Evolutionary conservation across 345 rosid species (phyloP).

Genomic region (Clausena lansium): DNA sequence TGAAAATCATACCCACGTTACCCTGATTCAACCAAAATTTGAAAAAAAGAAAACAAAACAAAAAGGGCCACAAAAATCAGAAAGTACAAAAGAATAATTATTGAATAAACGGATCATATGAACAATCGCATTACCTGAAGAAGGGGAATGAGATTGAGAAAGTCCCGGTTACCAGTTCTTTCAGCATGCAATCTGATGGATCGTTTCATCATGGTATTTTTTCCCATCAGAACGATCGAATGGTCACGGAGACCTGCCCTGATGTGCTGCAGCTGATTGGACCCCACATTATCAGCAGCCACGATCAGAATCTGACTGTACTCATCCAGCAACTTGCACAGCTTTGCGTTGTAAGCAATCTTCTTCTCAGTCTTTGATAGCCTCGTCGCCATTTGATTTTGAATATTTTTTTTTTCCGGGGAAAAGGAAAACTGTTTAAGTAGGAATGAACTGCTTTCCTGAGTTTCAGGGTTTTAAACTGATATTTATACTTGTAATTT

Average conservation of each 20-base stretch:
- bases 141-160: constrained; percentile 68
- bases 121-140: constrained; percentile 50
- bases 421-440: neutral
- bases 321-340: constrained; percentile 71
- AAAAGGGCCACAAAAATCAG: neutral
- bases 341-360: constrained; percentile 70
- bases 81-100: neutral
- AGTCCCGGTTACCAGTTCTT: constrained; percentile 56
- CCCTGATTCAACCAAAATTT: constrained; percentile 42
- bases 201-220: constrained; percentile 97
- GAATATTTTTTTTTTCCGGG: neutral
- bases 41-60: neutral
- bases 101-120: neutral
- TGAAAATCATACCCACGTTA: constrained; percentile 90
- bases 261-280: constrained; percentile 86
- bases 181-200: constrained; percentile 73
- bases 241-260: constrained; percentile 75
- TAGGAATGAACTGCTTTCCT: neutral
- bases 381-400: constrained; percentile 33
- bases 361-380: constrained; percentile 74
- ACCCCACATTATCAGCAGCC: constrained; percentile 92
- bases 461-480: neutral
- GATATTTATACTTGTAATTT: neutral
- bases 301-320: constrained; percentile 71
- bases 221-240: constrained; percentile 84